Base-by-base conservation (phyloP, 345 rosid genomes). In the Boechera divaricarpa region DNA sequence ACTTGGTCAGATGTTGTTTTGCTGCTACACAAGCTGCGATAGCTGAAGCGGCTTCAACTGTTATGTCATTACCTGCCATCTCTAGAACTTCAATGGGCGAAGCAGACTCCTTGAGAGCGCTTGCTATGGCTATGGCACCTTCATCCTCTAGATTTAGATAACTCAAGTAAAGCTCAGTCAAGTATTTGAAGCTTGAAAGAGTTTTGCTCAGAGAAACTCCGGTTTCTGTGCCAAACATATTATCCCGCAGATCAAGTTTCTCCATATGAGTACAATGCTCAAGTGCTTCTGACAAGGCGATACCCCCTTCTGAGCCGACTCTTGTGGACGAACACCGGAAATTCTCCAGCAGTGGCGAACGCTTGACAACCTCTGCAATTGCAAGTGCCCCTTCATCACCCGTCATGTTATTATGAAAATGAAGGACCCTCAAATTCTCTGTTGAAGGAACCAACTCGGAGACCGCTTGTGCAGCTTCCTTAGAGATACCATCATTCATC, bases 51-150 rank as follows among this genome's bases (percentile, higher is more conserved):
- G 91, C 93, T 73, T 85, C 87, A 16, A 82, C 82, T 39, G 98
- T 87, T 72, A 94, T 83, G 63, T 94, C 98, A 67, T 94, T 92
- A 75, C 98, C 98, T 55, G 92, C 95, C 95, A 94, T 86, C 39
- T 94, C 98, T 73, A 92, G 55, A 55, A 92, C 91, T 83, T 83
- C 80, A 29, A 89, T 91, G 1, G 83, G 82, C 2, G 92, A 86
- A 18, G 89, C 91, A 12, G 89, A 86, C 78, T 85, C 95, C 84
- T 80, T 86, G 31, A 94, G 86, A 69, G 90, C 88, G 51, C 83
- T 83, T 59, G 78, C 84, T 60, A 92, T 68, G 51, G 92, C 90
- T 65, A 81, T 58, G 4, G 86, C 83, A 71, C 98, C 98, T 58
- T 87, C 90, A 75, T 92, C 91, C 79, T 90, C 97, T 79, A 94